Conservation (phyloP, 768 basidiomycete genomes). For the Podaxis sp. region DNA sequence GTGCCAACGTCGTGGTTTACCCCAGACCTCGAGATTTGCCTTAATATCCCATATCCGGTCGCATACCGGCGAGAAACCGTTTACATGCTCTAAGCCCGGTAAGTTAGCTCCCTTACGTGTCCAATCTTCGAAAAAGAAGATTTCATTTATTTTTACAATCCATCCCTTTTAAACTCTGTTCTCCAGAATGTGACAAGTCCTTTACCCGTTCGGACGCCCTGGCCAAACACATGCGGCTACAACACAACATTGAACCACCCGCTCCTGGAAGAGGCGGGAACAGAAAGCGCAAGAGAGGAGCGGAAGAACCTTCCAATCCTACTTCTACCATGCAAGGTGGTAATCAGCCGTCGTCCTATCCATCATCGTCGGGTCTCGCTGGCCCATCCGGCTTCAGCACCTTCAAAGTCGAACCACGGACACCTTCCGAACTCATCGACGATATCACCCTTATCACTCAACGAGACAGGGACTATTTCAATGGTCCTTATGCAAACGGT, state of each 20-base stretch:
- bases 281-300: conserved; percentile 68
- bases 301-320: conserved; percentile 30
- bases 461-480: conserved; percentile 24
- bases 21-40: conserved; percentile 88
- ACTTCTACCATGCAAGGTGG: conserved; percentile 17
- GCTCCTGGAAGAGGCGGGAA: conserved; percentile 69
- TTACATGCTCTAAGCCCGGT: conserved; percentile 81
- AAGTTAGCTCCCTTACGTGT: conserved; percentile 25
- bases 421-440: conserved; percentile 38
- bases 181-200: conserved; percentile 86
- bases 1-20: conserved; percentile 75
- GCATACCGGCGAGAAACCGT: conserved; percentile 95
- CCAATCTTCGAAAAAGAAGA: conserved; percentile 10
- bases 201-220: conserved; percentile 95
- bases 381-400: conserved; percentile 44
- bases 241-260: conserved; percentile 78
- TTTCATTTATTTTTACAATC: conserved; percentile 13
- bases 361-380: conserved; percentile 8
- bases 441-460: conserved; percentile 28
- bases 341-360: conserved; percentile 1
- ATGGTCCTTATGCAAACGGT: conserved; percentile 20
- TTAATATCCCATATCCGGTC: conserved; percentile 88
- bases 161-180: conserved; percentile 15
- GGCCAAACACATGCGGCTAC: conserved; percentile 88
- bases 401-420: conserved; percentile 61